phyloP scores from a whole-genome alignment of 768 basidiomycete species.

The Daedalea quercina region DNA sequence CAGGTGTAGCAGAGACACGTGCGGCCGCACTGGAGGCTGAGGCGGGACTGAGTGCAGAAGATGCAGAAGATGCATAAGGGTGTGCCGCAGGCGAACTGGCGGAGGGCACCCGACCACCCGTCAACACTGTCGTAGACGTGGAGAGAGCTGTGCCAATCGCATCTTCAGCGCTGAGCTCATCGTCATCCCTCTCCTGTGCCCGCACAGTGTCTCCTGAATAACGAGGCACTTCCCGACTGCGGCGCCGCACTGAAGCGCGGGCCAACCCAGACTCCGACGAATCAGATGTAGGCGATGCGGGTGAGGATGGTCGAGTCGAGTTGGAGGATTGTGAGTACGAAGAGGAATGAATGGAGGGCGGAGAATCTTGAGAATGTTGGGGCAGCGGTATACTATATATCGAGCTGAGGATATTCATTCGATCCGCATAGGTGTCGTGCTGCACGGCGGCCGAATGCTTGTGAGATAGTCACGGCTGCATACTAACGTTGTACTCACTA shows the following conservation, averaged over 20 bases:
- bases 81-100: conserved; percentile 8
- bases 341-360: conserved; percentile 43
- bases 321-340: conserved; percentile 39
- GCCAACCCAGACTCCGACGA: background rate
- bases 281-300: conserved; percentile 35
- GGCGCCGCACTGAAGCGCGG: conserved; percentile 1
- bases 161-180: background rate
- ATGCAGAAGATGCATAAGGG: conserved; percentile 11
- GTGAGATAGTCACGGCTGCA: conserved; percentile 1
- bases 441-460: conserved; percentile 22
- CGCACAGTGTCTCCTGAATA: conserved; percentile 1
- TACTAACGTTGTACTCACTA: conserved; percentile 48
- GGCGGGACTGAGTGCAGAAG: background rate
- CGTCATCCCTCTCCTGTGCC: conserved; percentile 2
- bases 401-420: conserved; percentile 87
- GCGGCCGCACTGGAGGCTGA: background rate
- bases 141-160: conserved; percentile 1
- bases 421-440: conserved; percentile 94
- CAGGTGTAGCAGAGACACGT: conserved; percentile 6
- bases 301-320: conserved; percentile 45
- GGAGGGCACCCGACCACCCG: conserved; percentile 4
- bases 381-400: conserved; percentile 83
- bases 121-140: background rate
- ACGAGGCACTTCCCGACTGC: conserved; percentile 6
- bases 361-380: conserved; percentile 63